phyloP scores from a whole-genome alignment of 139 green algal genomes.

The Yamagishiella unicocca region DNA sequence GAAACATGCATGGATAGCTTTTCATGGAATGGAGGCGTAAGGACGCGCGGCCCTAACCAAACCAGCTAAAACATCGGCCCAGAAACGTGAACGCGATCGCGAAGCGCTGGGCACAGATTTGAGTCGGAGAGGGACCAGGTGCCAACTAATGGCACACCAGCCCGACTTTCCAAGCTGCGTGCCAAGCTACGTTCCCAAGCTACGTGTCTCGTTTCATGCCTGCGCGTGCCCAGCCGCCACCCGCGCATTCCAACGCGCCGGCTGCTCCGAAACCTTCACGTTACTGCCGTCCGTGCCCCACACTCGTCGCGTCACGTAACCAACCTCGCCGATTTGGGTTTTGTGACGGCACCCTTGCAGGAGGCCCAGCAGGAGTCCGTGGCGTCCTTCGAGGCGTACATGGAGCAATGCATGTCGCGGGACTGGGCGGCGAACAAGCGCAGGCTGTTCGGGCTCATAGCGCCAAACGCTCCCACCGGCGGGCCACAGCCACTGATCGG shows the following conservation, averaged over 20 bases:
- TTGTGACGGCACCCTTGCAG: constrained; percentile 57
- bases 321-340: neutral
- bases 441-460: constrained; percentile 75
- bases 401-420: constrained; percentile 75
- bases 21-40: too few relatives aligned
- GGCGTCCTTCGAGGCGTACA: constrained; percentile 83
- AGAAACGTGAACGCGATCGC: too few relatives aligned
- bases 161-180: too few relatives aligned
- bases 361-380: constrained; percentile 81
- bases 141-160: neutral
- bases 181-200: too few relatives aligned
- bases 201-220: too few relatives aligned
- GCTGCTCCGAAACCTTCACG: too few relatives aligned
- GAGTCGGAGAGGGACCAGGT: neutral
- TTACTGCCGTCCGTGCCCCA: neutral
- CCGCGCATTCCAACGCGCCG: too few relatives aligned
- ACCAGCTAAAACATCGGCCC: too few relatives aligned
- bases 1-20: too few relatives aligned
- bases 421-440: constrained; percentile 85
- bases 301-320: neutral
- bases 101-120: neutral
- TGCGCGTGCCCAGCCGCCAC: too few relatives aligned
- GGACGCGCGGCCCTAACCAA: too few relatives aligned
- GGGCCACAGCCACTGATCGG: constrained; percentile 43
- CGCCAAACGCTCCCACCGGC: constrained; percentile 56